Evolutionary conservation across 305 asterid genomes (phyloP), one percentile per base, ranked within the genome.

Genomic region (Rubia tinctorum): DNA sequence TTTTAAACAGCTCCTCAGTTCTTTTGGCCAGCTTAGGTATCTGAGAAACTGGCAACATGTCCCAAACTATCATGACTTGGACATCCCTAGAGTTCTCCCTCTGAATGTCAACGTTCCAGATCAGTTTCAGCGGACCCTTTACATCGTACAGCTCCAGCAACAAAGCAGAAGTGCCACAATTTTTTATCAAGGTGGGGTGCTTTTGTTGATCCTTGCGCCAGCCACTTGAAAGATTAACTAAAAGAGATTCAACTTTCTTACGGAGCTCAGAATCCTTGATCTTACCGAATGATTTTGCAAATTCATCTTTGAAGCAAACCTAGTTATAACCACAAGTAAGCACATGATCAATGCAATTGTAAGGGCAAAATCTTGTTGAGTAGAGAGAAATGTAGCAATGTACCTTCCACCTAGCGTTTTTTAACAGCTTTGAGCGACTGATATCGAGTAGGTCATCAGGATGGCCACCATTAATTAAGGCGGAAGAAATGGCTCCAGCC

Each of bases 361-460:
- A 25, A 60, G 0, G 34, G 22, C 7, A 23, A 23, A 60, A 60
- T 25, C 7, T 11, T 9, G 9, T 30, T 25, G 40, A 66, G 12
- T 44, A 14, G 73, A 69, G 15, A 20, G 7, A 40, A 42, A 25
- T 39, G 39, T 58, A 11, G 43, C 61, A 23, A 25, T 53, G 6
- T 83, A 88, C 91, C 91, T 88, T 88, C 88, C 87, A 83, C 69
- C 71, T 79, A 12, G 87, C 76, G 37, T 49, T 44, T 51, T 70
- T 73, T 76, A 84, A 78, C 63, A 84, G 44, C 30, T 72, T 58
- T 6, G 84, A 81, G 53, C 76, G 78, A 1, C 17, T 55, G 5
- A 53, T 53, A 53, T 42, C 58, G 60, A 80, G 78, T 77, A 82
- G 62, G 17, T 75, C 74, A 68, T 77, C 81, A 39, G 80, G 42